Evolutionary conservation across 805 yeast genomes (phyloP), one percentile per base, ranked within the genome.

Genomic region (Candida schatavii): DNA sequence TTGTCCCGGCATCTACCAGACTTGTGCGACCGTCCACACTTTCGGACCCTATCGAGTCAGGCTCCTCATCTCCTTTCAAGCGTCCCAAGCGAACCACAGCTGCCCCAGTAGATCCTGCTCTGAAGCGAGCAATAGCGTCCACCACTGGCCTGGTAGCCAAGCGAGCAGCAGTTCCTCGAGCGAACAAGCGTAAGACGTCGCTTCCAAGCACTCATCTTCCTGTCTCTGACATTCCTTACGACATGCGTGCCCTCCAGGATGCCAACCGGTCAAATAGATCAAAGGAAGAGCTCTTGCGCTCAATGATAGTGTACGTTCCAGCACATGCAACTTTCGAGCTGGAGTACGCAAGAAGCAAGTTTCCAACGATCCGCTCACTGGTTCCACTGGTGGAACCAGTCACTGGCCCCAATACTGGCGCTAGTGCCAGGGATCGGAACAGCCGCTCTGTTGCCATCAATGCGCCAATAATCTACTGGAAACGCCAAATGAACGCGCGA

Each of bases 381-480:
- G n/a, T n/a, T n/a, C 14, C 43, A 17, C 5, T 11, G 5, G 4
- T 17, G 14, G 31, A 15, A 13, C 17, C 30, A 20, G 17, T 14
- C 19, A 25, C n/a, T n/a, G 20, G n/a, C 19, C 21, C 6, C 19
- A 23, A 20, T 11, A 10, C 25, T 13, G 11, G 36, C 19, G 9
- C 35, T 36, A n/a, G n/a, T n/a, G n/a, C n/a, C n/a, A n/a, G n/a
- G n/a, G n/a, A n/a, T n/a, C n/a, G n/a, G n/a, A n/a, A n/a, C n/a
- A n/a, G n/a, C n/a, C n/a, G n/a, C n/a, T n/a, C n/a, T n/a, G n/a
- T n/a, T n/a, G 6, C 35, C 11, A 29, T 6, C 33, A 31, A 58
- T 13, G 41, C 66, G 2, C 84, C 84, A 0, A 41, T 72, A 3
- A 69, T 83, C 2, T 57, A 61, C 36, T 83, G 85, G 77, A 64